Evolutionary conservation across 2,329 filamentous ascomycete species (phyloP).

Genomic region (Penicillium sp.): DNA sequence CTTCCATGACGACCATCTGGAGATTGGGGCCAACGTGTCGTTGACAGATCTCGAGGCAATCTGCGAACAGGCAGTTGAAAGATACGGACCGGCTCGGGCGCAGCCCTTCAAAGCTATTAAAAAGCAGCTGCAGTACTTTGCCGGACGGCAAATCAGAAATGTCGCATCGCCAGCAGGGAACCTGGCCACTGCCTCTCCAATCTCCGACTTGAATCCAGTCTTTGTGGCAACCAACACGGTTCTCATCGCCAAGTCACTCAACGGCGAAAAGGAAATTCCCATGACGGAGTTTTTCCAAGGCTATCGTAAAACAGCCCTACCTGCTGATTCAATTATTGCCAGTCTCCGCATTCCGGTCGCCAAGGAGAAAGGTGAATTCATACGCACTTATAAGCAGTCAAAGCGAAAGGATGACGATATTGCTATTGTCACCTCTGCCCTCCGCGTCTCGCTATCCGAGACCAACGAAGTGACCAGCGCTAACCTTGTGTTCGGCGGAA

Average conservation of each 20-base stretch:
- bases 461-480: slow-evolving; percentile 65
- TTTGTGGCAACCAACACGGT: slow-evolving; percentile 81
- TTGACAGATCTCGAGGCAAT: slow-evolving; percentile 87
- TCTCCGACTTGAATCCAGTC: slow-evolving; percentile 92
- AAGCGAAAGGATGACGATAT: slow-evolving; percentile 98
- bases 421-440: slow-evolving; percentile 86
- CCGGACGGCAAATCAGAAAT: slow-evolving; percentile 90
- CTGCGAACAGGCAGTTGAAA: slow-evolving; percentile 69
- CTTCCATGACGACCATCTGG: slow-evolving; percentile 74
- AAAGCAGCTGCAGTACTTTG: slow-evolving; percentile 93
- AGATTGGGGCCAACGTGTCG: slow-evolving; percentile 87
- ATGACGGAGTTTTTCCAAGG: slow-evolving; percentile 91
- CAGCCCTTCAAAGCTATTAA: slow-evolving; percentile 88
- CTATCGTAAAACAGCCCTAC: slow-evolving; percentile 78
- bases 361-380: slow-evolving; percentile 69
- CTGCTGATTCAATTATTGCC: slow-evolving; percentile 75
- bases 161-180: slow-evolving; percentile 97
- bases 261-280: slow-evolving; percentile 73
- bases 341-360: slow-evolving; percentile 80
- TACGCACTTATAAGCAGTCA: slow-evolving; percentile 89
- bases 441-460: slow-evolving; percentile 67
- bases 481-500: slow-evolving; percentile 85
- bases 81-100: slow-evolving; percentile 64
- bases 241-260: slow-evolving; percentile 71
- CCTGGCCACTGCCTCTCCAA: slow-evolving; percentile 87